These are phyloP conservation scores for Cinnamomum chago DNA, from an alignment of 164 flowering plant species.

Conservation along the genomic window DNA sequence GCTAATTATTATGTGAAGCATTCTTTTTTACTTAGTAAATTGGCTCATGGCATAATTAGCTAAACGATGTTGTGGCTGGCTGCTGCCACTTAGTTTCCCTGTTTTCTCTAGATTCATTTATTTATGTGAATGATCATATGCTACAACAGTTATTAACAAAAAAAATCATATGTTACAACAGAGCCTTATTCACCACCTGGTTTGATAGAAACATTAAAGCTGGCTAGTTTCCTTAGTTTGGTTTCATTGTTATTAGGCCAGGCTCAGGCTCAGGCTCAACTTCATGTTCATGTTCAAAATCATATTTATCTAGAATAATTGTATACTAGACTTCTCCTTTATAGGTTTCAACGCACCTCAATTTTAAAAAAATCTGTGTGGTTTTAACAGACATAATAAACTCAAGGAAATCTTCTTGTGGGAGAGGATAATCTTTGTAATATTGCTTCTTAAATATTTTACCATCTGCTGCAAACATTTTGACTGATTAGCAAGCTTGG, in stretches of 20 bases:
- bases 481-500: not conserved
- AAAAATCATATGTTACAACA: too few relatives aligned
- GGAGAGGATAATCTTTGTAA: too few relatives aligned
- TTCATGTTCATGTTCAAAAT: too few relatives aligned
- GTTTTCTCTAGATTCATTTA: not conserved
- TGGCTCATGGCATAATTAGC: not conserved
- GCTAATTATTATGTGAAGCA: not conserved
- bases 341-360: not conserved
- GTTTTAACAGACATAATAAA: not conserved
- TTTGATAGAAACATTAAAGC: not conserved
- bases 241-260: not conserved
- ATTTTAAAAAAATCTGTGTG: not conserved
- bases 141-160: too few relatives aligned
- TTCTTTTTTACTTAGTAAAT: not conserved
- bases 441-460: too few relatives aligned
- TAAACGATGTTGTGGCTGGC: not conserved
- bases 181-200: not conserved
- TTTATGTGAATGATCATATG: not conserved
- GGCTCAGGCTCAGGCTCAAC: not conserved
- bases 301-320: too few relatives aligned
- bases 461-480: too few relatives aligned
- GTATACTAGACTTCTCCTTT: not conserved
- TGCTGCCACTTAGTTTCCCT: not conserved
- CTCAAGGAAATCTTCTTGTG: not conserved
- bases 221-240: not conserved